Base-by-base conservation (phyloP, 495 filamentous ascomycete genomes). In the Tuber umbilicatum region DNA sequence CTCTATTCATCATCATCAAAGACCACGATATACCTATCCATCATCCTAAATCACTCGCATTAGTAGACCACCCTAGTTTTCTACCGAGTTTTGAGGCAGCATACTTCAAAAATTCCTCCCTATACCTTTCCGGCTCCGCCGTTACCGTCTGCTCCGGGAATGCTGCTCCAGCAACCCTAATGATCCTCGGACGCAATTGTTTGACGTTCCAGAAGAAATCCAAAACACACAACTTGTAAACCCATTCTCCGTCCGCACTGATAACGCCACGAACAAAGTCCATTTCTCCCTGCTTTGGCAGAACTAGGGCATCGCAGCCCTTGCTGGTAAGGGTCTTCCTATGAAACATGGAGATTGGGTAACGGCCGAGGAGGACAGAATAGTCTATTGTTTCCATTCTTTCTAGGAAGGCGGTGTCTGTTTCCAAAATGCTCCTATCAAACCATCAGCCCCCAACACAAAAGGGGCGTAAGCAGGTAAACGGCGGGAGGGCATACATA, bases 321-420 rank as follows among this genome's bases (percentile, higher is more conserved):
- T 72, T 76, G 39, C 38, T 68, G 42, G 70, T 75, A 41, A 71
- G 55, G 35, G 71, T 74, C 67, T 81, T 71, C 70, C 75, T 75
- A 67, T 78, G 74, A 73, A 82, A 77, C 80, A 80, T 71, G 70
- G 80, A 75, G n/a, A 82, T 73, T 73, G 81, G 80, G 71, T 79
- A 80, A 27, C 80, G 68, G 12, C 81, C 80, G 35, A 82, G 75
- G 64, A 82, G 78, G 41, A 82, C 70, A 21, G 78, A 78, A 68
- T 82, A 82, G 71, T 82, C 80, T 71, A 82, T 82, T 70, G 80
- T 82, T 73, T 79, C 76, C 78, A 80, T 82, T 73, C 78, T 73
- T 40, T 68, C 72, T 70, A 82, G 69, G 50, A 82, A 82, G 31
- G 73, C 74, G 42, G 74, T 79, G 77, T 82, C 81, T 38, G 70